Evolutionary conservation across 2,329 filamentous ascomycete genomes (phyloP), one percentile per base, ranked within the genome.

Genomic region (Fusarium sororula): DNA sequence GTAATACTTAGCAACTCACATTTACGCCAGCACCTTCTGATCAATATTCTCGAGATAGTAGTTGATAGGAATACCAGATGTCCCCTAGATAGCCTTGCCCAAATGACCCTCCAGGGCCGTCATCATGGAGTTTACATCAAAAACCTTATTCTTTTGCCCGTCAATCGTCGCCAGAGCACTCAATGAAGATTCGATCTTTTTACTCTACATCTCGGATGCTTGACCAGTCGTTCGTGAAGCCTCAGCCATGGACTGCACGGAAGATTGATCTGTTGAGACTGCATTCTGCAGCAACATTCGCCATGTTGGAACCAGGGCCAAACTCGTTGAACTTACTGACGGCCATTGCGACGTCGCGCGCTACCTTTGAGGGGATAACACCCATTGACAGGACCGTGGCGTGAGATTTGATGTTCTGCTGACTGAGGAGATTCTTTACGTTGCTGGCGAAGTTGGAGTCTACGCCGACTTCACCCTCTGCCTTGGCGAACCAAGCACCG

Each of bases 21-120:
- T 75, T 41, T 76, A 20, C 2, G 67, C 70, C 64, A 74, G 39
- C 67, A 70, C 72, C n/a, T 63, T 56, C 44, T 72, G 32, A 41
- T 62, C 39, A 6, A 75, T 73, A 3, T 75, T 58, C 45, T 75
- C 74, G 17, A 76, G 44, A 35, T 70, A 76, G 41, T 74, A 76
- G 57, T 73, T 76, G 15, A 76, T 63, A 5, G 74, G 58, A 18
- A 74, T 42, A 9, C 74, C 65, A 22, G 38, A 14, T 4, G 30
- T 47, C 12, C 56, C 65, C 9, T 74, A 51, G 0, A 39, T 18
- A 1, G 55, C 67, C 41, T 75, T 72, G 1, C 20, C 53, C 26
- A 76, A 51, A 26, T 68, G 65, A 35, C 75, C 72, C 1, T 75
- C 72, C 7, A 76, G 48, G 8, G 65, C 72, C 1, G 50, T 63